Percentiles rank a stretch among this genome's conserved stretches.
Conservation (phyloP, 2,329 filamentous ascomycete genomes). For the Fusarium tupiense region DNA sequence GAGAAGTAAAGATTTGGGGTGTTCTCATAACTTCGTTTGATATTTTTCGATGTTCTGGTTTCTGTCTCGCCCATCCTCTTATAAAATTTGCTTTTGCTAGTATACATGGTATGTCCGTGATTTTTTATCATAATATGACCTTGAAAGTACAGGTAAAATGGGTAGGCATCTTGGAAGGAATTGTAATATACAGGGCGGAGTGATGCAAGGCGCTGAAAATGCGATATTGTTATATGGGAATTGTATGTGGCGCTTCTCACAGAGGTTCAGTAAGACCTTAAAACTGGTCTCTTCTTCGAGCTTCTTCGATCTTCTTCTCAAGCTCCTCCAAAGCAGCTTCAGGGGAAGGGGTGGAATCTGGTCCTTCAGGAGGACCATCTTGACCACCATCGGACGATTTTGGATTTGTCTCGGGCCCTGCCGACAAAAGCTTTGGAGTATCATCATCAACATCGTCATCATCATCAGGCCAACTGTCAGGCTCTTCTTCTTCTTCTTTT, state of each 20-base stretch:
- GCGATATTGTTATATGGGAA: neutral
- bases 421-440: neutral
- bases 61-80: neutral
- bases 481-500: neutral
- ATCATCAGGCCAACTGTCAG: conserved; percentile 10
- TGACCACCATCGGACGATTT: neutral
- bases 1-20: neutral
- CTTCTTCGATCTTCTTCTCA: neutral
- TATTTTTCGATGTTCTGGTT: neutral
- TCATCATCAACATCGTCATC: neutral
- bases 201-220: neutral
- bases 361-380: neutral
- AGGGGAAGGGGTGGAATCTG: neutral
- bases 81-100: conserved; percentile 9
- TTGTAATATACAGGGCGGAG: conserved; percentile 20
- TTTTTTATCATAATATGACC: neutral
- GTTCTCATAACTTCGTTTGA: neutral
- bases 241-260: neutral
- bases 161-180: conserved; percentile 1
- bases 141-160: neutral
- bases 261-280: neutral
- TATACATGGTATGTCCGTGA: conserved; percentile 22
- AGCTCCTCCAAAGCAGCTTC: neutral
- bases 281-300: neutral
- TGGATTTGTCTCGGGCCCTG: neutral